A percentile compares a stretch with the other conserved stretches of the same genome.
Evolutionary conservation across 2,329 filamentous ascomycete species (phyloP).

Genomic region (Phialophora expanda): DNA sequence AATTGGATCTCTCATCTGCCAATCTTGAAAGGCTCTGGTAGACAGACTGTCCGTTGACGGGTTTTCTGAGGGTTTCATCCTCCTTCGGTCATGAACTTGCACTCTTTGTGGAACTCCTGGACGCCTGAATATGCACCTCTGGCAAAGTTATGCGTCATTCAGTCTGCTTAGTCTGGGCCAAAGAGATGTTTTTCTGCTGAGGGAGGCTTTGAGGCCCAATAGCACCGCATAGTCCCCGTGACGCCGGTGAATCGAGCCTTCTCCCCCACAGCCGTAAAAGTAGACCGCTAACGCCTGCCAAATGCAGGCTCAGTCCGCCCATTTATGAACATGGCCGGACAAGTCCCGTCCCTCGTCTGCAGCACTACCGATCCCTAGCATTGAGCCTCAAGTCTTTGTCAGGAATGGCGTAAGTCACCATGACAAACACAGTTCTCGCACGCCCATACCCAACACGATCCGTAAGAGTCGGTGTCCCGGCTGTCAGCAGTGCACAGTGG

Average conservation of each 20-base stretch:
- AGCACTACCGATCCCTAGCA: neutral
- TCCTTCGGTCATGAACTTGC: neutral
- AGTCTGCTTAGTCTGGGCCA: neutral
- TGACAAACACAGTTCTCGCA: neutral
- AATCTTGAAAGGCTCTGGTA: constrained; percentile 1
- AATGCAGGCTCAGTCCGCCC: constrained; percentile 2
- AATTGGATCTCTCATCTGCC: neutral
- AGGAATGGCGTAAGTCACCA: constrained; percentile 1
- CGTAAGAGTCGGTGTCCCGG: neutral
- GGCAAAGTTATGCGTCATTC: constrained; percentile 16
- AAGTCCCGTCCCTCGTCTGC: neutral
- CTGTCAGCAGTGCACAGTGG: constrained; percentile 3
- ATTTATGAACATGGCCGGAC: neutral
- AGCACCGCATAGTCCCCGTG: constrained; percentile 9
- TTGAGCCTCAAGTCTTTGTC: constrained; percentile 11
- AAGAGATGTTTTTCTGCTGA: constrained; percentile 9
- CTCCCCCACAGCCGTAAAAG: constrained; percentile 3
- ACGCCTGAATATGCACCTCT: constrained; percentile 16
- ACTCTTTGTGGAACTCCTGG: constrained; percentile 4
- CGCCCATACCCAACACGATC: neutral
- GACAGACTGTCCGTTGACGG: neutral
- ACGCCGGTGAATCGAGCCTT: neutral
- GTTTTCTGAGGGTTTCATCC: neutral
- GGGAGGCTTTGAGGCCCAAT: neutral
- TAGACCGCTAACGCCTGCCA: constrained; percentile 12